Conservation (phyloP, 192 early-diverging fungal species). For the Entomortierella chlamydospora region DNA sequence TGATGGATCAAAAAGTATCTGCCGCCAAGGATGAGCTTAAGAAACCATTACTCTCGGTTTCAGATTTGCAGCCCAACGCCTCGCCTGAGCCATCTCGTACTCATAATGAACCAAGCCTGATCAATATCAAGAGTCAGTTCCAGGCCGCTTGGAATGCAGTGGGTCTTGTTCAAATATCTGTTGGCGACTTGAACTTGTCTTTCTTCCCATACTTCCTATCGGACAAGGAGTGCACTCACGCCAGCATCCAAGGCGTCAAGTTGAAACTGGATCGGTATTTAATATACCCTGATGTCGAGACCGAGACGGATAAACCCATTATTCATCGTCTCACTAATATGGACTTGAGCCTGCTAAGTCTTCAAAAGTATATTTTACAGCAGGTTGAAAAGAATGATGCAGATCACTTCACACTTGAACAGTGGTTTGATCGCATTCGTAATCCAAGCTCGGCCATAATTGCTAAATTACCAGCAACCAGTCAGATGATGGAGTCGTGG, state of each 20-base stretch:
- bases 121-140: neutral
- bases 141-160: slow-evolving; percentile 33
- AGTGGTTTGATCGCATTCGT: slow-evolving; percentile 50
- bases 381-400: slow-evolving; percentile 11
- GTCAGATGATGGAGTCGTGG: slow-evolving; percentile 51
- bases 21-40: slow-evolving; percentile 40
- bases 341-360: slow-evolving; percentile 14
- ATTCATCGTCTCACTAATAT: slow-evolving; percentile 34
- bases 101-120: neutral
- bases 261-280: slow-evolving; percentile 27
- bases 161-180: slow-evolving; percentile 30
- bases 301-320: slow-evolving; percentile 1
- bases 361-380: slow-evolving; percentile 44
- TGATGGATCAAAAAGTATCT: slow-evolving; percentile 39
- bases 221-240: slow-evolving; percentile 53
- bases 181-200: slow-evolving; percentile 35
- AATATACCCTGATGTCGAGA: slow-evolving; percentile 2
- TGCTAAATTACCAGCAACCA: slow-evolving; percentile 39
- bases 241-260: slow-evolving; percentile 37
- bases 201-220: slow-evolving; percentile 51
- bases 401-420: slow-evolving; percentile 31
- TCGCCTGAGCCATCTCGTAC: neutral
- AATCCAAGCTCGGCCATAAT: slow-evolving; percentile 44
- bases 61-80: slow-evolving; percentile 16
- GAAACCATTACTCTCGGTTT: slow-evolving; percentile 18